Evolutionary conservation across 495 filamentous ascomycete genomes (phyloP).

Genomic region (Aspergillus egyptiacus): DNA sequence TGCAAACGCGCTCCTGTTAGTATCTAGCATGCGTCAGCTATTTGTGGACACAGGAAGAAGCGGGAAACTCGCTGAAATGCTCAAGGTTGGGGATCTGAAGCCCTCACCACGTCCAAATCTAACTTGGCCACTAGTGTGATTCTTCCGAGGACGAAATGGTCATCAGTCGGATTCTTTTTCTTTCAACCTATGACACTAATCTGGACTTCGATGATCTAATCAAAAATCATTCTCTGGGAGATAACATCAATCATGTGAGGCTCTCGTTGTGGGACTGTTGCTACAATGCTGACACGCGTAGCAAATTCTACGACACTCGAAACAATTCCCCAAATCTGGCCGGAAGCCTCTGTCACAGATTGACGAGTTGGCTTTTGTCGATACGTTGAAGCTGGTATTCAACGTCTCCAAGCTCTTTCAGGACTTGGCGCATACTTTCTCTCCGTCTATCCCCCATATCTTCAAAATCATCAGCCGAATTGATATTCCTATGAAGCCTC

Average conservation of each 20-base stretch:
- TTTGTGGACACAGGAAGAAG: constrained; percentile 77
- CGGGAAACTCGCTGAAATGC: constrained; percentile 59
- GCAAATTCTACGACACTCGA: constrained; percentile 66
- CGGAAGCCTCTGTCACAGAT: constrained; percentile 49
- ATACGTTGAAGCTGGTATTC: constrained; percentile 84
- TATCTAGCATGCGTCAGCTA: constrained; percentile 62
- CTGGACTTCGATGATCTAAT: constrained; percentile 64
- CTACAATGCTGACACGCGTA: constrained; percentile 21
- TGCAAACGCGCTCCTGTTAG: constrained; percentile 79
- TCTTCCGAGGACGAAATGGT: constrained; percentile 86
- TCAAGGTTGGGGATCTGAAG: constrained; percentile 49
- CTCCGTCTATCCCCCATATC: constrained; percentile 61
- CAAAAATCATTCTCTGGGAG: constrained; percentile 61
- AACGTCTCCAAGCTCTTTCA: constrained; percentile 74
- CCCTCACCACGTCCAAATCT: not conserved
- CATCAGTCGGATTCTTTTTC: constrained; percentile 71
- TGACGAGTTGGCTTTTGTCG: constrained; percentile 72
- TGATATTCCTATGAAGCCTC: constrained; percentile 48
- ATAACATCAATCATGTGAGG: constrained; percentile 57
- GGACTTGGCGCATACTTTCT: constrained; percentile 53
- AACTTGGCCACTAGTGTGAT: constrained; percentile 46
- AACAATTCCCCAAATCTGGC: constrained; percentile 47
- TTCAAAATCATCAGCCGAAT: constrained; percentile 62
- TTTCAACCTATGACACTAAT: constrained; percentile 77
- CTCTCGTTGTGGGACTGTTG: not conserved